Conservation (phyloP, 176 grass and related monocot genomes). For the Thinopyrum elongatum region DNA sequence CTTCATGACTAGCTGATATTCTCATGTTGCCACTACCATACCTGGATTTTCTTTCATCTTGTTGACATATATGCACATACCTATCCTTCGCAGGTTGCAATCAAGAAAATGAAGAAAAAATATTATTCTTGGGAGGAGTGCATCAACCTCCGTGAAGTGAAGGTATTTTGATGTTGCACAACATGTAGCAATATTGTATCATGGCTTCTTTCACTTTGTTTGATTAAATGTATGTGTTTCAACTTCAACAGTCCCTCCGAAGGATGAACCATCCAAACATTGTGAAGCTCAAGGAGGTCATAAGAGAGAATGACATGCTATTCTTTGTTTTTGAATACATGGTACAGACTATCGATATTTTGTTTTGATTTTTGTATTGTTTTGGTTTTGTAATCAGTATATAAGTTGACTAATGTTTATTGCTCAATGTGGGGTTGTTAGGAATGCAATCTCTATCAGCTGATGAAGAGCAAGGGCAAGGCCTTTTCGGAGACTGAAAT, state of each 20-base stretch:
- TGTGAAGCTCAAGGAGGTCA: slow-evolving; percentile 97
- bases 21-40: neutral
- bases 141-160: slow-evolving; percentile 99
- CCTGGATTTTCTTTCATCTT: neutral
- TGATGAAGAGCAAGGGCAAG: slow-evolving; percentile 91
- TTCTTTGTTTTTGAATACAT: slow-evolving; percentile 99
- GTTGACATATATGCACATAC: neutral
- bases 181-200: slow-evolving; percentile 4
- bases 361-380: slow-evolving; percentile 2
- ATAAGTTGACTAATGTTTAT: slow-evolving; percentile 15
- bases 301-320: slow-evolving; percentile 87
- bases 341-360: slow-evolving; percentile 46
- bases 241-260: slow-evolving; percentile 60
- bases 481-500: slow-evolving; percentile 82
- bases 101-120: slow-evolving; percentile 99
- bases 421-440: slow-evolving; percentile 17
- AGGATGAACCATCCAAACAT: slow-evolving; percentile 99
- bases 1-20: neutral
- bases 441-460: slow-evolving; percentile 98
- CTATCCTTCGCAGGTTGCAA: slow-evolving; percentile 62
- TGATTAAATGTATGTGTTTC: slow-evolving; percentile 7
- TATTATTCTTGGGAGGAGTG: slow-evolving; percentile 98
- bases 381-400: neutral
- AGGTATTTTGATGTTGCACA: slow-evolving; percentile 52
- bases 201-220: slow-evolving; percentile 14